Evolutionary conservation across 768 basidiomycete species (phyloP), one percentile per base, ranked within the genome.

Genomic region (Leccinum longicurvipes): DNA sequence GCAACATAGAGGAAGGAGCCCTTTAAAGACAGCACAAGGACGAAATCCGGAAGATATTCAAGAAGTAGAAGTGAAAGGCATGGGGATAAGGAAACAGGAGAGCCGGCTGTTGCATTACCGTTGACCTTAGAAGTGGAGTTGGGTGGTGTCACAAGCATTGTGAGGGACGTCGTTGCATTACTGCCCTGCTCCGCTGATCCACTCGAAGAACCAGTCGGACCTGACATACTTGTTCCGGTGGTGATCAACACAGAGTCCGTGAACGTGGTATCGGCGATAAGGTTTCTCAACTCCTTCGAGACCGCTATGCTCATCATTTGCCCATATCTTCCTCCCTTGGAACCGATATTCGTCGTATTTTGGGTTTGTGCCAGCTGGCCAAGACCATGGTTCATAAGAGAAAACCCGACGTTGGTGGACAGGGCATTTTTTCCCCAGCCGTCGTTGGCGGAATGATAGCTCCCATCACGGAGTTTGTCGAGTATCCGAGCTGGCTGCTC

Each of bases 1-100:
- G 93, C 91, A 50, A 93, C 90, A 69, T 97, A 99, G 47, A 96
- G 84, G 72, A 98, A 93, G 15, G 82, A 78, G 27, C 96, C 96
- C 67, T 98, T 95, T 62, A 97, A 83, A 3, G 91, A 93, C 39
- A 99, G 79, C 52, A 98, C 94, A 66, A 90, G 88, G 23, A 97
- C 76, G 67, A 96, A 91, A 69, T 98, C 96, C 3, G 86, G 84
- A 6, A 77, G 72, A 27, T 76, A 73, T 63, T 82, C 81, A 53
- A 91, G 81, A 44, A 91, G 73, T 17, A 89, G 67, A 41, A 69
- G 69, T 1, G 68, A 68, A 15, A 69, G 64, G 2, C 62, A 58
- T 14, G 68, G 68, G 10, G 68, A 66, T 48, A 84, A 67, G 41
- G 81, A 80, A n/a, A 88, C 68, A 2, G 76, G 71, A 73, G 64